These are phyloP conservation scores for Plasmodium malariae DNA, from an alignment of 169 alveolate species.

Conservation along the genomic window DNA sequence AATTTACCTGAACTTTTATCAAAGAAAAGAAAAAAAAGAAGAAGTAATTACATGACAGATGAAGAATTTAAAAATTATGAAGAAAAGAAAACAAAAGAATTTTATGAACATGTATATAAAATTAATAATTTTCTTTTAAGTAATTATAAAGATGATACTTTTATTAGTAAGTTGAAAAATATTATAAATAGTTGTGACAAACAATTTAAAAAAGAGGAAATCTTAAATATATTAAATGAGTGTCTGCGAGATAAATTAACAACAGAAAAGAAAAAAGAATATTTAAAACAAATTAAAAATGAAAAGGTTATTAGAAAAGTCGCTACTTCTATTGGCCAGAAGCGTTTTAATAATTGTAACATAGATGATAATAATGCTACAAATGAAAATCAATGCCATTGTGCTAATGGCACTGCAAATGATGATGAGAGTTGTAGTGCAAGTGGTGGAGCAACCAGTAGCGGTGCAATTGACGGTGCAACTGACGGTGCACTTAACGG, in stretches of 20 bases:
- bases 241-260: constrained; percentile 17
- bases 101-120: constrained; percentile 25
- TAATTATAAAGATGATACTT: constrained; percentile 33
- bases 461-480: neutral
- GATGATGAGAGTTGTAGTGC: neutral
- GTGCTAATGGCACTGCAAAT: no score
- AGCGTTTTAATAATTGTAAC: neutral
- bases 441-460: neutral
- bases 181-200: constrained; percentile 31
- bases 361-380: neutral
- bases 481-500: neutral
- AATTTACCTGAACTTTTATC: constrained; percentile 40
- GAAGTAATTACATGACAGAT: neutral
- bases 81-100: constrained; percentile 29
- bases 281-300: neutral
- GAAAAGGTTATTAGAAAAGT: neutral
- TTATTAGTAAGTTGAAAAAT: constrained; percentile 32
- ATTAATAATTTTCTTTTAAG: constrained; percentile 28
- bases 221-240: constrained; percentile 4
- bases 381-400: no score
- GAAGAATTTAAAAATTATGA: constrained; percentile 17
- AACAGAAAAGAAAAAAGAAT: neutral
- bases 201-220: constrained; percentile 17
- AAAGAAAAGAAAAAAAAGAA: constrained; percentile 15
- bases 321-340: neutral